Evolutionary conservation across 2,329 filamentous ascomycete genomes (phyloP).

Genomic region (Phialocephala subalpina): DNA sequence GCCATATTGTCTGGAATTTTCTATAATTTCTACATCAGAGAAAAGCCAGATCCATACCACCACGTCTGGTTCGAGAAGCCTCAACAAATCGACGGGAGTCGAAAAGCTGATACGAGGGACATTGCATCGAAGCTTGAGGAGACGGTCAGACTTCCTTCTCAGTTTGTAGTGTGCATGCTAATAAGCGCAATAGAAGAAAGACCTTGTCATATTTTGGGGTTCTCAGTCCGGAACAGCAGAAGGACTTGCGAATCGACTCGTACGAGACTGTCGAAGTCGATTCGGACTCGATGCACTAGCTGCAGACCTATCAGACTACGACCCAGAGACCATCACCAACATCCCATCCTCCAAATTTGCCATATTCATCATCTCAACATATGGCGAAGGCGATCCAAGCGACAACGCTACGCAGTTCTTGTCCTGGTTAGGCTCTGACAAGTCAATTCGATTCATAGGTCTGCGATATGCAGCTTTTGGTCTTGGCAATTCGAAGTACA

Average conservation of each 20-base stretch:
- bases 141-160: conserved; percentile 19
- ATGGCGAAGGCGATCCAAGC: conserved; percentile 38
- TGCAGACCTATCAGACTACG: conserved; percentile 57
- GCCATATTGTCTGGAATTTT: conserved; percentile 35
- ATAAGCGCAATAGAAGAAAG: conserved; percentile 26
- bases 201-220: conserved; percentile 54
- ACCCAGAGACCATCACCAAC: conserved; percentile 38
- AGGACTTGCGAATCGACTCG: conserved; percentile 50
- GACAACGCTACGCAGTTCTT: conserved; percentile 34
- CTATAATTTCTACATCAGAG: conserved; percentile 54
- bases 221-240: conserved; percentile 57
- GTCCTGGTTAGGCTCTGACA: conserved; percentile 26
- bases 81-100: conserved; percentile 41
- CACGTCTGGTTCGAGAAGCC: conserved; percentile 58
- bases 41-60: conserved; percentile 57
- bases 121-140: conserved; percentile 48
- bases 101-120: conserved; percentile 51
- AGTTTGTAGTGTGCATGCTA: background rate
- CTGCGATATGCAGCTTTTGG: conserved; percentile 35
- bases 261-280: conserved; percentile 48
- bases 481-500: conserved; percentile 37
- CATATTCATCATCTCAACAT: conserved; percentile 38
- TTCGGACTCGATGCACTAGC: conserved; percentile 51
- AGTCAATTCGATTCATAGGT: conserved; percentile 16
- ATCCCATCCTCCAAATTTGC: conserved; percentile 29